Evolutionary conservation across 1,284 basidiomycete species (phyloP), one percentile per base, ranked within the genome.

Genomic region (Fomitiporia mediterranea): DNA sequence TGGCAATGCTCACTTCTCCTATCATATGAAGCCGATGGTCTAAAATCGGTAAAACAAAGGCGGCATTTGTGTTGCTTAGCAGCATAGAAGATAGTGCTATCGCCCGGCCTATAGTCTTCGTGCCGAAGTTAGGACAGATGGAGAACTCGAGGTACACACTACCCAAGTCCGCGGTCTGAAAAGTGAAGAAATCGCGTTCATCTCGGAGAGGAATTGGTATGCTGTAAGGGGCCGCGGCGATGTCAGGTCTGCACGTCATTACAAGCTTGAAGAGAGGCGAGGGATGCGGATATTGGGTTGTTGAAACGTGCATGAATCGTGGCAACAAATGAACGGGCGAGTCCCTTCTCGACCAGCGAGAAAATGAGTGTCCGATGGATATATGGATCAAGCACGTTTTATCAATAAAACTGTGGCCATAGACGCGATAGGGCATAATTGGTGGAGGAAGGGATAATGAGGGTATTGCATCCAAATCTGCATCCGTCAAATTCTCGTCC

Each of bases 91-190:
- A 87, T 30, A 95, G 76, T 23, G 93, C 90, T 43, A 95, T 85
- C 15, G 94, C 95, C 61, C 95, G 86, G 27, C 96, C 97, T 60
- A 99, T 93, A 34, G 95, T 92, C 72, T 94, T 96, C 30, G 93
- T 95, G n/a, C 97, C 97, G 70, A 99, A 99, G 60, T 93, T 98
- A 6, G 97, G 97, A 74, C 96, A 98, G 25, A 99, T 77, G 38
- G 96, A 98, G 68, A 98, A 92, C 69, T 98, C 93, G 63, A 99
- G 74, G 1, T 85, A 84, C 58, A 98, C 82, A 35, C 80, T 78
- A 51, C 86, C 82, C 19, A 96, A 61, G 67, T 81, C 76, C 69
- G 84, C 67, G 44, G 93, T 83, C 70, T 98, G 96, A 77, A 99
- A 98, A 5, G 86, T 80, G 66, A 98, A 94, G 3, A 88, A 83